phyloP scores from a whole-genome alignment of 2,329 filamentous ascomycete genomes.

The Lasiodiplodia theobromae region DNA sequence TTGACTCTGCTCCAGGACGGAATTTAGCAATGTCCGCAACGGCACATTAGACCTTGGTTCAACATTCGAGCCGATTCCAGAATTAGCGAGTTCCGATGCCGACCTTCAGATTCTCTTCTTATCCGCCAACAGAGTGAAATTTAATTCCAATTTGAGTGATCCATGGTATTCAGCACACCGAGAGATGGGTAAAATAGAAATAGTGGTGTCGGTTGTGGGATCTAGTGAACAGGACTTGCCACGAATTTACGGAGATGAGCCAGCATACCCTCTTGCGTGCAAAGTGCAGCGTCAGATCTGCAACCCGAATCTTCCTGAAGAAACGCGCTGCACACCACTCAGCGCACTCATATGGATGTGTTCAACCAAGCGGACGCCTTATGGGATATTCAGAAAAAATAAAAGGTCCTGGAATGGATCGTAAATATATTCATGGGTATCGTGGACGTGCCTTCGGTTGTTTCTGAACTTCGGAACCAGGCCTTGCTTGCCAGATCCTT shows the following conservation, averaged over 20 bases:
- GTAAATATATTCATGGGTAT: accelerated
- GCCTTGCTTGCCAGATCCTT: neutral
- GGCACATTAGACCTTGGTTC: neutral
- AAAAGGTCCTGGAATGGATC: neutral
- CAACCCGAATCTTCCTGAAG: constrained; percentile 24
- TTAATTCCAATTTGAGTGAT: constrained; percentile 38
- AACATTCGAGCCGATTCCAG: constrained; percentile 35
- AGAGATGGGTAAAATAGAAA: neutral
- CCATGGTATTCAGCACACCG: constrained; percentile 41
- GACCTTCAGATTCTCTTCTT: constrained; percentile 44
- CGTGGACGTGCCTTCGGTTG: neutral
- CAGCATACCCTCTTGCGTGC: constrained; percentile 29
- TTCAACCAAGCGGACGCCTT: accelerated
- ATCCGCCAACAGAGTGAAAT: constrained; percentile 38
- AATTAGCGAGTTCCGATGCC: constrained; percentile 38
- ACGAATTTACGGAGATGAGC: constrained; percentile 4
- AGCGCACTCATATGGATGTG: neutral
- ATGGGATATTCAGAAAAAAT: neutral
- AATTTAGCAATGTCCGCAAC: neutral
- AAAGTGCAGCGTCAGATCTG: constrained; percentile 25
- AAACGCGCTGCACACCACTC: neutral
- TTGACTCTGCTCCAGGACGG: no score
- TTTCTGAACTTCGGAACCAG: neutral
- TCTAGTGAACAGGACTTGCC: neutral
- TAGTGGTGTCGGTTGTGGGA: no score